phyloP scores from a whole-genome alignment of 768 basidiomycete genomes.

The Mycena leptocephala region DNA sequence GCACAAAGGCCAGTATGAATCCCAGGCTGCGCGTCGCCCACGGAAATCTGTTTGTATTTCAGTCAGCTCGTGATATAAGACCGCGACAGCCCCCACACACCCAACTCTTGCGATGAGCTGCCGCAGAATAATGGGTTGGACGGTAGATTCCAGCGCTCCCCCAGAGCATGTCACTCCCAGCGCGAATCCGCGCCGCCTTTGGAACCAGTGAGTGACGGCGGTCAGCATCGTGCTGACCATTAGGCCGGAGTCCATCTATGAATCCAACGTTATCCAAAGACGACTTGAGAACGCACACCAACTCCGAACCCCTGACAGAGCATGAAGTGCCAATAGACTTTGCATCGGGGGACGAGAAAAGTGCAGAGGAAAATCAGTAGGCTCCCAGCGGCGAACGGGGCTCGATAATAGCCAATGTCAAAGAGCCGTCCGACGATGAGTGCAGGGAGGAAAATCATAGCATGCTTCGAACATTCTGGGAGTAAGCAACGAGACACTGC shows the following conservation, averaged over 20 bases:
- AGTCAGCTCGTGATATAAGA: too few species aligned
- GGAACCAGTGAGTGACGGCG: conserved; percentile 66
- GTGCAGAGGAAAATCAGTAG: conserved; percentile 59
- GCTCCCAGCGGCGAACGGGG: conserved; percentile 50
- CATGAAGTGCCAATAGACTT: conserved; percentile 71
- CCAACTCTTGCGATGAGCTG: conserved; percentile 59
- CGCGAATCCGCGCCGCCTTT: conserved; percentile 58
- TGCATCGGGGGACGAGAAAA: conserved; percentile 69
- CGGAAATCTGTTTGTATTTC: conserved; percentile 56
- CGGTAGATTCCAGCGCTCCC: conserved; percentile 60
- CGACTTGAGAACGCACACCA: conserved; percentile 54
- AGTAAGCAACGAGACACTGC: background rate
- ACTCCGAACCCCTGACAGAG: conserved; percentile 69
- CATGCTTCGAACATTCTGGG: too few species aligned
- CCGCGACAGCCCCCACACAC: conserved; percentile 43
- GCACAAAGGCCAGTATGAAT: conserved; percentile 57
- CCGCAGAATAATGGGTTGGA: conserved; percentile 62
- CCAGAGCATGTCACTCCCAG: conserved; percentile 64
- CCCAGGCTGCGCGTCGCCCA: conserved; percentile 70
- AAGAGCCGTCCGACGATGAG: background rate
- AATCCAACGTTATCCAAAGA: background rate
- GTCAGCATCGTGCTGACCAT: conserved; percentile 60
- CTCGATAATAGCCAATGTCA: background rate
- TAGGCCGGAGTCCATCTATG: conserved; percentile 50
- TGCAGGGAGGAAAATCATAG: background rate